phyloP scores from a whole-genome alignment of 2,329 filamentous ascomycete genomes.

The Diaporthe sp. region DNA sequence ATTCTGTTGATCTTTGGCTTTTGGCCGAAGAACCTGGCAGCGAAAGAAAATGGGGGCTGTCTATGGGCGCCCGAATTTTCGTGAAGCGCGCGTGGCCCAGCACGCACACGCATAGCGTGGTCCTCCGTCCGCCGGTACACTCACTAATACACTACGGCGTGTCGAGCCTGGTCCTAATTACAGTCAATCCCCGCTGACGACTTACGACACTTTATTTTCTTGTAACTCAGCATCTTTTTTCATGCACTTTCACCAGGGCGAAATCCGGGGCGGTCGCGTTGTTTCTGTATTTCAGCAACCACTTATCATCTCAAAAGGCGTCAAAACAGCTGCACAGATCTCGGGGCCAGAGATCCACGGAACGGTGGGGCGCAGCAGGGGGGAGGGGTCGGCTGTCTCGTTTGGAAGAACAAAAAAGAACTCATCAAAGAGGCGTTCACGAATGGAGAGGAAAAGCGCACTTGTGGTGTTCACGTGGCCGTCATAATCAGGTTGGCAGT shows the following conservation, averaged over 20 bases:
- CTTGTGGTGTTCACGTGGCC: conserved; percentile 13
- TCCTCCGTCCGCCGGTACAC: background rate
- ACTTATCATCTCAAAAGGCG: conserved; percentile 13
- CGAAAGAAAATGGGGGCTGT: background rate
- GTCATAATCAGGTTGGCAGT: conserved; percentile 24
- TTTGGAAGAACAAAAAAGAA: conserved; percentile 24
- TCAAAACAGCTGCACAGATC: conserved; percentile 20
- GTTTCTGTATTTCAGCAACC: conserved; percentile 11
- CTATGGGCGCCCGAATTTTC: background rate
- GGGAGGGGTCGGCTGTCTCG: conserved; percentile 17
- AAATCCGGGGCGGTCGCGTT: background rate
- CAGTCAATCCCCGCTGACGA: conserved; percentile 14
- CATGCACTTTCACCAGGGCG: background rate
- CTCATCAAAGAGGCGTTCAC: conserved; percentile 25
- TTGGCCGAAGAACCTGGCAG: background rate
- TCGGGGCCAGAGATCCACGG: conserved; percentile 15
- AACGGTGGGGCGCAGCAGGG: conserved; percentile 10
- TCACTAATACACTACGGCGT: conserved; percentile 8
- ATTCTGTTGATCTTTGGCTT: background rate
- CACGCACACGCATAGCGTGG: background rate
- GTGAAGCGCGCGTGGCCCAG: background rate
- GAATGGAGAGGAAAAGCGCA: conserved; percentile 11
- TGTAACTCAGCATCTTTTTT: conserved; percentile 20
- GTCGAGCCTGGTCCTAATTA: background rate
- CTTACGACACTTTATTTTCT: conserved; percentile 25